Base-by-base conservation (phyloP, 2,329 filamentous ascomycete species). In the Huntiella decipiens region DNA sequence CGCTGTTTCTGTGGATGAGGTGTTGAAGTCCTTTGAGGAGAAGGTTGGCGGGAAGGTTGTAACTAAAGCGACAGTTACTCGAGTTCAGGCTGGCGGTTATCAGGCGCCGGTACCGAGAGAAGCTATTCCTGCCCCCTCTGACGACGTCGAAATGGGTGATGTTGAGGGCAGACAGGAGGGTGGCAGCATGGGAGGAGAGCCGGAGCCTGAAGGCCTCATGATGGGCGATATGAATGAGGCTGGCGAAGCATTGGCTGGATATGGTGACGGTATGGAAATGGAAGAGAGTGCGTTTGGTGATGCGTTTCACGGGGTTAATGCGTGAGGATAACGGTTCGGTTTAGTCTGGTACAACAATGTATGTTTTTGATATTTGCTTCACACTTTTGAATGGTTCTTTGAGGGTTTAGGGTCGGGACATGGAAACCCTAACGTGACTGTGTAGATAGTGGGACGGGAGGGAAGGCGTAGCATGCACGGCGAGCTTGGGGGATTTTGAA, bases 251-350 rank as follows among this genome's bases (percentile, higher is more conserved):
- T 62, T 85, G 33, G 76, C 76, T 2, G 72, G 73, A n/a, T 70
- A 72, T 56, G 22, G 22, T 8, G 59, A 78, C 44, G 68, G 71
- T 53, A 71, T 78, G 63, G 79, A 79, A 51, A 71, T 85, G 65
- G 80, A 84, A 40, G 80, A 86, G 55, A 84, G 79, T 33, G 83
- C 82, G 1, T 91, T 91, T 63, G 83, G 82, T 2, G 82, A 91
- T 54, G 83, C 83, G 1, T 84, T 88, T 61, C 81, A 86, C 54
- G 74, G 71, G 4, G 70, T 76, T 10, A 68, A 66, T 48, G 42
- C 36, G 7, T 38, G n/a, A 38, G 22, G 13, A 5, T 39, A 12
- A 39, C 16, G 7, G 22, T 19, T 16, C 16, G 15, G 16, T 39
- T 15, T 17, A 13, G 11, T 39, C 10, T 39, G 22, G 16, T 22